Conservation (phyloP, 2,329 filamentous ascomycete species). For the Neonectria magnoliae region DNA sequence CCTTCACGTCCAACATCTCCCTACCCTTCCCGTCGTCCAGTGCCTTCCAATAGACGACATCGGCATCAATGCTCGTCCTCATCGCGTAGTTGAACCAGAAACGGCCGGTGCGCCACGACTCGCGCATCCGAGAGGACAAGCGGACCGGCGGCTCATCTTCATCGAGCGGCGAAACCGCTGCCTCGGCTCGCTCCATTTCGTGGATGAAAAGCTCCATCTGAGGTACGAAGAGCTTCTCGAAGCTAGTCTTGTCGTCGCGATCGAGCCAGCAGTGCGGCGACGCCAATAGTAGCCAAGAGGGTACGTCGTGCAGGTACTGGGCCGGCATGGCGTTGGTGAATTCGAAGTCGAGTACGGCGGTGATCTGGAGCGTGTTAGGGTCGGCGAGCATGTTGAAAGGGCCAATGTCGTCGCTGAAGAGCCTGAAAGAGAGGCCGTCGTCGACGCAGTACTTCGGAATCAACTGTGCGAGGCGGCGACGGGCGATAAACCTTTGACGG, state of each 20-base stretch:
- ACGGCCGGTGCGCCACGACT: conserved; percentile 45
- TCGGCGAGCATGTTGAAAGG: conserved; percentile 51
- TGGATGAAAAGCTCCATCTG: conserved; percentile 8
- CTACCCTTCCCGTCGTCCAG: conserved; percentile 38
- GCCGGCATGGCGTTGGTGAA: conserved; percentile 54
- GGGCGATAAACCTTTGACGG: neutral
- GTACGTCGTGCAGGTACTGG: conserved; percentile 50
- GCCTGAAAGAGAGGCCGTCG: neutral
- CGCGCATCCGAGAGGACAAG: conserved; percentile 41
- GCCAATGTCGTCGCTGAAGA: neutral
- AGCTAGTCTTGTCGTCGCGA: neutral
- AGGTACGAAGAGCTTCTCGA: conserved; percentile 2
- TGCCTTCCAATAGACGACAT: conserved; percentile 47
- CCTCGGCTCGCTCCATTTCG: neutral
- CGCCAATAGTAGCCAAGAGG: conserved; percentile 51
- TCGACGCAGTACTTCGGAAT: neutral
- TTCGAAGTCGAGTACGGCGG: conserved; percentile 51
- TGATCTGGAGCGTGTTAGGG: conserved; percentile 48
- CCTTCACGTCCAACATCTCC: conserved; percentile 23
- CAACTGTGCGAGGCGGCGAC: neutral
- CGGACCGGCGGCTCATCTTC: neutral
- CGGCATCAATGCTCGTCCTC: conserved; percentile 49
- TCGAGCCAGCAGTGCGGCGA: conserved; percentile 9
- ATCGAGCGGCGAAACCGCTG: conserved; percentile 1
- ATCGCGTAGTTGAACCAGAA: conserved; percentile 51